phyloP scores from a whole-genome alignment of 2,329 filamentous ascomycete species.

The Hymenoscyphus infarciens region DNA sequence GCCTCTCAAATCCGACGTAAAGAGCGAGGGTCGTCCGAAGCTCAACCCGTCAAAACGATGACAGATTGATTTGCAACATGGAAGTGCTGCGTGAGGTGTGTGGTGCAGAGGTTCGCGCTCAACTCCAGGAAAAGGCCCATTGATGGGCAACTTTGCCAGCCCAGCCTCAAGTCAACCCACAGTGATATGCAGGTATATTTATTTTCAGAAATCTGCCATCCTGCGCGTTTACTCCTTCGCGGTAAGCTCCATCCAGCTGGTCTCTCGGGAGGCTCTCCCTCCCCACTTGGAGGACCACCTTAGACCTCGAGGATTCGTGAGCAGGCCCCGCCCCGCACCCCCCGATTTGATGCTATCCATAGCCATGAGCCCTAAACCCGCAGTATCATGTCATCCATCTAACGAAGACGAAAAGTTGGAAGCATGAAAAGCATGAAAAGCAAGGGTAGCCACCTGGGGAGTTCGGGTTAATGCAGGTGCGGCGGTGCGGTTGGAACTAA shows the following conservation, averaged over 20 bases:
- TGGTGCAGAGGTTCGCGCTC: not conserved
- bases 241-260: not conserved
- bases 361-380: too few relatives aligned
- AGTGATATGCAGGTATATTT: not conserved
- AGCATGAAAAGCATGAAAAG: not conserved
- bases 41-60: not conserved
- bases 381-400: slow-evolving; percentile 1
- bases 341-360: not conserved
- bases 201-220: not conserved
- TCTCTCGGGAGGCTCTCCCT: too few relatives aligned
- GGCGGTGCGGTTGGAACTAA: not conserved
- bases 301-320: not conserved
- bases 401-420: not conserved
- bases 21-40: not conserved
- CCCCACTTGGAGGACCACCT: not conserved
- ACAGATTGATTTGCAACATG: not conserved
- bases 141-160: not conserved
- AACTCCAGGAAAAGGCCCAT: not conserved
- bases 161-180: not conserved
- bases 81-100: not conserved
- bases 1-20: not conserved
- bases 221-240: not conserved
- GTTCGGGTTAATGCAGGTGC: not conserved
- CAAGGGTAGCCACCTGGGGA: not conserved
- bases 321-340: not conserved